A percentile compares a stretch with the other conserved stretches of the same genome.
Evolutionary conservation across 139 green algal genomes (phyloP).

Genomic region (Limnomonas spitsbergensis): DNA sequence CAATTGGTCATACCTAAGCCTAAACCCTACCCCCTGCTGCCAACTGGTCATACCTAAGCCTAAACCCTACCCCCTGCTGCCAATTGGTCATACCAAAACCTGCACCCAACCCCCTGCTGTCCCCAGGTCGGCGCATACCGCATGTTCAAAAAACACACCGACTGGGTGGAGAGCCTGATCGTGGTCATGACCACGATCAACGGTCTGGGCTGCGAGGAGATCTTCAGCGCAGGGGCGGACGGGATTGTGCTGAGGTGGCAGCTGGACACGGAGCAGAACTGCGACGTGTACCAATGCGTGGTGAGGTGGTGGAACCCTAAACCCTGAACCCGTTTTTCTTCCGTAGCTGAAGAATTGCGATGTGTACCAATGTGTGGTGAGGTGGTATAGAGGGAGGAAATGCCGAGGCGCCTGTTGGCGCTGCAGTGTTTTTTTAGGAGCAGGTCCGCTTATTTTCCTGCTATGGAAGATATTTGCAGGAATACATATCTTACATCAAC

Average conservation of each 20-base stretch:
- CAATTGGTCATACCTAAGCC: no score
- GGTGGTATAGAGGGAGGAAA: not conserved
- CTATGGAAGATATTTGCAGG: no score
- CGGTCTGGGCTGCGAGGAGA: constrained; percentile 33
- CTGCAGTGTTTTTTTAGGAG: no score
- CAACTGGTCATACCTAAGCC: no score
- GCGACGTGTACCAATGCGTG: constrained; percentile 56
- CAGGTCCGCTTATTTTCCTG: no score
- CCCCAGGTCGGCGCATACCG: constrained; percentile 27
- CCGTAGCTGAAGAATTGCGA: constrained; percentile 67
- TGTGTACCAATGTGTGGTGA: constrained; percentile 53
- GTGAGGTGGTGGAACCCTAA: constrained; percentile 21
- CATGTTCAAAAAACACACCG: constrained; percentile 47
- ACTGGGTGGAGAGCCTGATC: constrained; percentile 61
- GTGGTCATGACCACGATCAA: constrained; percentile 31
- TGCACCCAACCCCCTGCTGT: no score
- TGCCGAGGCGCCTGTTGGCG: no score
- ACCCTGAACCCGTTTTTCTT: no score
- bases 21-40: no score
- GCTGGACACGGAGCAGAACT: constrained; percentile 66
- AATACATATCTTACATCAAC: no score
- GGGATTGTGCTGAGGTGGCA: constrained; percentile 57
- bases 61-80: no score
- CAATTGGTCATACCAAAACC: no score
- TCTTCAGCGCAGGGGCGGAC: constrained; percentile 46